phyloP scores from a whole-genome alignment of 495 filamentous ascomycete genomes.

The Xylaria acuta region DNA sequence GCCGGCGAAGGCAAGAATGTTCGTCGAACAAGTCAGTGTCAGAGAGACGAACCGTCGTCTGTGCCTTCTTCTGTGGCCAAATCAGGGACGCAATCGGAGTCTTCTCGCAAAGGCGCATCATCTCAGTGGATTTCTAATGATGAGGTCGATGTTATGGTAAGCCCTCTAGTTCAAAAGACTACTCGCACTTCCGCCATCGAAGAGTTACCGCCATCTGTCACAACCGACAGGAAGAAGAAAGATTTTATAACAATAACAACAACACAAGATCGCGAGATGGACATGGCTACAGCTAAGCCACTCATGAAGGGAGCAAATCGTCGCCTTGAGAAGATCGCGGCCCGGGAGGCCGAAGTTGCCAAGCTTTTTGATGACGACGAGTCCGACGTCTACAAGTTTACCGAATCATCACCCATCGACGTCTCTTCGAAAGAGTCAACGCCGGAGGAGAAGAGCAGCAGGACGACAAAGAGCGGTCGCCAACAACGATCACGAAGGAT shows the following conservation, averaged over 20 bases:
- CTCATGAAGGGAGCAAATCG: constrained; percentile 26
- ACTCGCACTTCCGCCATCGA: constrained; percentile 27
- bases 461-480: constrained; percentile 30
- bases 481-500: constrained; percentile 37
- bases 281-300: constrained; percentile 11
- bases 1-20: constrained; percentile 56
- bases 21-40: constrained; percentile 43
- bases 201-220: constrained; percentile 39
- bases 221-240: constrained; percentile 42
- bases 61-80: constrained; percentile 34
- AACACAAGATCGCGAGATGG: constrained; percentile 14
- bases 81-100: constrained; percentile 29
- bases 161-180: constrained; percentile 35
- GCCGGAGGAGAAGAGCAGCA: constrained; percentile 27
- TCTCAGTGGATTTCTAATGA: constrained; percentile 8
- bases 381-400: constrained; percentile 48
- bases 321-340: constrained; percentile 38
- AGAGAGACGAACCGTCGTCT: constrained; percentile 37
- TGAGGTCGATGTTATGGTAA: constrained; percentile 33
- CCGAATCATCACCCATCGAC: constrained; percentile 37
- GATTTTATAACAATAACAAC: constrained; percentile 28
- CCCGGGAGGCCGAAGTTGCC: constrained; percentile 35
- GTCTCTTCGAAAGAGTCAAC: constrained; percentile 23
- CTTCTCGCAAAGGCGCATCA: constrained; percentile 32
- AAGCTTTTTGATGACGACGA: constrained; percentile 32